Evolutionary conservation across 805 yeast species (phyloP).

Genomic region (Hanseniaspora mollemarum): DNA sequence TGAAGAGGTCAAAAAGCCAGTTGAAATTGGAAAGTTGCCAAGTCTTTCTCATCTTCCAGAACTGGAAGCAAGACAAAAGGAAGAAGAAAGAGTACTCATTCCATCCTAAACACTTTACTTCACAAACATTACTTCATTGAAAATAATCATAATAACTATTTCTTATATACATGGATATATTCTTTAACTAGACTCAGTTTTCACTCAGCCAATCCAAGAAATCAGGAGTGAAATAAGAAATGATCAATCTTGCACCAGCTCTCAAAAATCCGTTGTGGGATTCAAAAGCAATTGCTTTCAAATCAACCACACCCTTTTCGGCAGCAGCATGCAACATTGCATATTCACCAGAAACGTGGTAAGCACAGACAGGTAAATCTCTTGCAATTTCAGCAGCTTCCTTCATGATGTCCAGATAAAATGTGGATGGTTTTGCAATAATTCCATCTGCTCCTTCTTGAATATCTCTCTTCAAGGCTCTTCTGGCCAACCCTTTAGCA

Average conservation of each 20-base stretch:
- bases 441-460: conserved; percentile 92
- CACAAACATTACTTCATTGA: neutral
- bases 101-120: neutral
- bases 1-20: neutral
- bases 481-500: conserved; percentile 83
- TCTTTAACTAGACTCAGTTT: neutral
- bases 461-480: conserved; percentile 79
- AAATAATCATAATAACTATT: neutral
- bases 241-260: conserved; percentile 89
- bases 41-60: conserved; percentile 10
- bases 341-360: conserved; percentile 94
- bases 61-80: neutral
- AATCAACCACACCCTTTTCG: conserved; percentile 81
- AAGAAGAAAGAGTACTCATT: conserved; percentile 6
- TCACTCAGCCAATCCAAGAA: conserved; percentile 80
- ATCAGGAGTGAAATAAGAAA: conserved; percentile 90
- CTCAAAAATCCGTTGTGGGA: conserved; percentile 81
- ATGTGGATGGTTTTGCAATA: conserved; percentile 91
- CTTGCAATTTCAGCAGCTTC: conserved; percentile 75
- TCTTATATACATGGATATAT: neutral
- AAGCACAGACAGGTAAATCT: conserved; percentile 84
- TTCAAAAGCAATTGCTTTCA: conserved; percentile 68
- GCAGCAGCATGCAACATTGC: conserved; percentile 99
- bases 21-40: neutral
- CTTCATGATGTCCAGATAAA: conserved; percentile 79